Percentiles rank a stretch among this genome's conserved stretches.
phyloP scores from a whole-genome alignment of 768 basidiomycete genomes.

The Pleurotus giganteus region DNA sequence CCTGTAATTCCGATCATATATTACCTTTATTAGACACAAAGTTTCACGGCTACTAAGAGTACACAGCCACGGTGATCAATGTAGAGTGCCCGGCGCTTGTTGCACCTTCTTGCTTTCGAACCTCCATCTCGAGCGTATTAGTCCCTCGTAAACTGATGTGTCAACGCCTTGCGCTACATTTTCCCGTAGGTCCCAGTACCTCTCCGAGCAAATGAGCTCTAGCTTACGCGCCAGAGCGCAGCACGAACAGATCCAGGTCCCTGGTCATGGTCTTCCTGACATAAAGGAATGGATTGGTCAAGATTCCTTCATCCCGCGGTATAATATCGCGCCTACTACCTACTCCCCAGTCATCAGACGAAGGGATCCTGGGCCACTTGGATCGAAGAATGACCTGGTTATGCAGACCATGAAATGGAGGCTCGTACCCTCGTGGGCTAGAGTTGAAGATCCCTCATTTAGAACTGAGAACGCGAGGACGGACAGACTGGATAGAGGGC shows the following conservation, averaged over 20 bases:
- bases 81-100: no score
- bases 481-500: constrained; percentile 75
- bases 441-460: constrained; percentile 64
- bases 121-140: not conserved
- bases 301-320: constrained; percentile 59
- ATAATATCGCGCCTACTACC: constrained; percentile 84
- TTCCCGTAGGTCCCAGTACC: not conserved
- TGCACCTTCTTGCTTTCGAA: not conserved
- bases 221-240: constrained; percentile 14
- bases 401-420: constrained; percentile 92
- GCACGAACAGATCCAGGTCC: constrained; percentile 41
- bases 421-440: constrained; percentile 80
- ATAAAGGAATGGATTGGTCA: constrained; percentile 61
- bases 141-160: not conserved
- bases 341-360: constrained; percentile 73
- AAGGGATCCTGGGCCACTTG: constrained; percentile 23
- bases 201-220: not conserved
- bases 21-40: no score
- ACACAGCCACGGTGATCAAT: no score
- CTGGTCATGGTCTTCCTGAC: constrained; percentile 39
- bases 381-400: constrained; percentile 29
- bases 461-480: constrained; percentile 90
- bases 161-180: not conserved
- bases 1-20: no score
- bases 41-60: no score